phyloP scores from a whole-genome alignment of 192 early-diverging fungal genomes.

The Hyaloraphidium curvatum region DNA sequence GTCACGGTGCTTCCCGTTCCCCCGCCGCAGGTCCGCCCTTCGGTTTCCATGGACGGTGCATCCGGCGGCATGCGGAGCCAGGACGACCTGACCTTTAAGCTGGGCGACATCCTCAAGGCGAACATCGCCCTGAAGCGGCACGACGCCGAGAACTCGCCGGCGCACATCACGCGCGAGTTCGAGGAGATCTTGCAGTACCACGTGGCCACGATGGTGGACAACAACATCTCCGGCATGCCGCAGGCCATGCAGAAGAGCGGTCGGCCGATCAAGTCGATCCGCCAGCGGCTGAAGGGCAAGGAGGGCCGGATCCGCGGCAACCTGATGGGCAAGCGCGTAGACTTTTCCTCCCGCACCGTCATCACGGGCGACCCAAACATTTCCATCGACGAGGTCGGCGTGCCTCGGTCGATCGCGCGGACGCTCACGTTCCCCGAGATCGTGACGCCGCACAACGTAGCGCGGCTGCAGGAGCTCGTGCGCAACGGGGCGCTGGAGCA shows the following conservation, averaged over 20 bases:
- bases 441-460: constrained; percentile 93
- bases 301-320: constrained; percentile 97
- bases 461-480: constrained; percentile 66
- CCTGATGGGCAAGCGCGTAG: constrained; percentile 99
- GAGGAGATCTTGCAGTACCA: constrained; percentile 82
- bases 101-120: constrained; percentile 83
- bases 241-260: constrained; percentile 80
- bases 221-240: constrained; percentile 82
- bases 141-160: constrained; percentile 70
- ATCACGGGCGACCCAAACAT: constrained; percentile 98
- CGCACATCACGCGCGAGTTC: constrained; percentile 73
- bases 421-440: constrained; percentile 94
- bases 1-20: constrained; percentile 85
- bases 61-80: constrained; percentile 41
- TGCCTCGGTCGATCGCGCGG: constrained; percentile 88
- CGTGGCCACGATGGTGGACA: constrained; percentile 94
- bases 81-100: constrained; percentile 93
- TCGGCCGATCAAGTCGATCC: constrained; percentile 85
- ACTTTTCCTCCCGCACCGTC: constrained; percentile 96
- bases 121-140: constrained; percentile 64
- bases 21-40: constrained; percentile 89
- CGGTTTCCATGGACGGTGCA: constrained; percentile 80
- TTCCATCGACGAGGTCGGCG: constrained; percentile 94
- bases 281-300: constrained; percentile 94
- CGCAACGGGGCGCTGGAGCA: constrained; percentile 80